Conservation (phyloP, 768 basidiomycete genomes). For the Lactarius tabidus region DNA sequence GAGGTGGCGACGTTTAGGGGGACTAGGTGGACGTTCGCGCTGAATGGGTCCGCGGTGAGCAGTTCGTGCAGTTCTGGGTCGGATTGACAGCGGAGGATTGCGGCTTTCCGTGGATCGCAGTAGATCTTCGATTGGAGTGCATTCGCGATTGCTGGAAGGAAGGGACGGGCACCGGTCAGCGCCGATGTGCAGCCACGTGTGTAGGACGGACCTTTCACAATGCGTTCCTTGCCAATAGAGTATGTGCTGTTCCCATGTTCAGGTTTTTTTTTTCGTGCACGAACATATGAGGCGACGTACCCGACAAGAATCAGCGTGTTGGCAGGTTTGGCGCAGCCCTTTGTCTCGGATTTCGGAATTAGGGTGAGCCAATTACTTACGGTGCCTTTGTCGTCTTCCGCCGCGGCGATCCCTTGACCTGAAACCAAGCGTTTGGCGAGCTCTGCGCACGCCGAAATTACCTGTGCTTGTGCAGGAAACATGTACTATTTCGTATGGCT, state of each 20-base stretch:
- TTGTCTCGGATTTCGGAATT: slow-evolving; percentile 28
- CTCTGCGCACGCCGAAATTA: slow-evolving; percentile 89
- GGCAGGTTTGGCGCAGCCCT: slow-evolving; percentile 39
- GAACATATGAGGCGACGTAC: slow-evolving; percentile 37
- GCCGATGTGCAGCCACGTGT: not conserved
- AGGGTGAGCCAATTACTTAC: slow-evolving; percentile 52
- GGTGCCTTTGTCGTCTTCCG: slow-evolving; percentile 30
- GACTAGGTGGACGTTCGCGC: slow-evolving; percentile 80
- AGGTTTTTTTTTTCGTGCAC: not conserved
- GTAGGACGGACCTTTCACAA: slow-evolving; percentile 75
- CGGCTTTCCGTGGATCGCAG: slow-evolving; percentile 80
- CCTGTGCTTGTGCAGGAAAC: slow-evolving; percentile 93
- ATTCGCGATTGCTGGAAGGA: slow-evolving; percentile 67
- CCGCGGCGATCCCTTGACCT: slow-evolving; percentile 35
- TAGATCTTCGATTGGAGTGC: slow-evolving; percentile 81
- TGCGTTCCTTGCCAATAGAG: slow-evolving; percentile 95
- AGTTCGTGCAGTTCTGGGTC: slow-evolving; percentile 79
- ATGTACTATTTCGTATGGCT: slow-evolving; percentile 56
- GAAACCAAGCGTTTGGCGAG: slow-evolving; percentile 58
- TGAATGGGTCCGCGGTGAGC: slow-evolving; percentile 69
- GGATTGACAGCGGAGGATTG: slow-evolving; percentile 76
- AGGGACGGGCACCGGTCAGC: not conserved
- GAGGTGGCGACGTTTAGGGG: slow-evolving; percentile 71
- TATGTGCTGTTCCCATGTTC: slow-evolving; percentile 63
- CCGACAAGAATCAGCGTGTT: slow-evolving; percentile 65